A percentile compares a stretch with the other conserved stretches of the same genome.
phyloP scores from a whole-genome alignment of 352 stramenopile genomes.

The Phytophthora litchii region DNA sequence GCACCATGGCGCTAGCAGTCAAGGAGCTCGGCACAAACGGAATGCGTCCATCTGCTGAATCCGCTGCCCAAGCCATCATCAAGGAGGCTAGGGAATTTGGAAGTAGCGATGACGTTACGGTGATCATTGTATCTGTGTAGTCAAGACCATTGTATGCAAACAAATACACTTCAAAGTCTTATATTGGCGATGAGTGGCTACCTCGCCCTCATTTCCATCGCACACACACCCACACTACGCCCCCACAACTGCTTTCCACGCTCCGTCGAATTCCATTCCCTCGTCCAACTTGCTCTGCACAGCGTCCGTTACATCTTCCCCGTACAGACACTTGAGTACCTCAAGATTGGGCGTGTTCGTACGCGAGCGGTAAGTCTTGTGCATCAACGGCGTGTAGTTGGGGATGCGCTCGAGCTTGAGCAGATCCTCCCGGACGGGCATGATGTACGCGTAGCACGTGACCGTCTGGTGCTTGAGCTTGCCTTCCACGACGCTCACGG shows the following conservation, averaged over 20 bases:
- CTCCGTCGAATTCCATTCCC: slow-evolving; percentile 48
- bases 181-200: slow-evolving; percentile 4
- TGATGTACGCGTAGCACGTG: slow-evolving; percentile 61
- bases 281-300: slow-evolving; percentile 51
- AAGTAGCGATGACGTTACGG: slow-evolving; percentile 72
- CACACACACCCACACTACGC: slow-evolving; percentile 2
- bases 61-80: slow-evolving; percentile 58
- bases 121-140: slow-evolving; percentile 61
- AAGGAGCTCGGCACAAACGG: slow-evolving; percentile 33
- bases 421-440: slow-evolving; percentile 55
- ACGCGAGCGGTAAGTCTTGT: slow-evolving; percentile 54
- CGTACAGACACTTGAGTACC: slow-evolving; percentile 68
- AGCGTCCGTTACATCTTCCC: slow-evolving; percentile 36
- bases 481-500: slow-evolving; percentile 55
- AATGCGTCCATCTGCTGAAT: slow-evolving; percentile 36
- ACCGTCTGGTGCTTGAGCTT: slow-evolving; percentile 46
- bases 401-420: slow-evolving; percentile 52
- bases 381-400: slow-evolving; percentile 57
- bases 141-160: background rate
- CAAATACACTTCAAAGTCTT: slow-evolving; percentile 11
- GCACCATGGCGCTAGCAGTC: slow-evolving; percentile 55
- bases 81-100: slow-evolving; percentile 52
- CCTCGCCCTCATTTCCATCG: slow-evolving; percentile 1
- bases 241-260: slow-evolving; percentile 48
- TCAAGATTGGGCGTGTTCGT: slow-evolving; percentile 45